Evolutionary conservation across 331 rosid genomes (phyloP), one percentile per base, ranked within the genome.

Genomic region (Acacia concinna): DNA sequence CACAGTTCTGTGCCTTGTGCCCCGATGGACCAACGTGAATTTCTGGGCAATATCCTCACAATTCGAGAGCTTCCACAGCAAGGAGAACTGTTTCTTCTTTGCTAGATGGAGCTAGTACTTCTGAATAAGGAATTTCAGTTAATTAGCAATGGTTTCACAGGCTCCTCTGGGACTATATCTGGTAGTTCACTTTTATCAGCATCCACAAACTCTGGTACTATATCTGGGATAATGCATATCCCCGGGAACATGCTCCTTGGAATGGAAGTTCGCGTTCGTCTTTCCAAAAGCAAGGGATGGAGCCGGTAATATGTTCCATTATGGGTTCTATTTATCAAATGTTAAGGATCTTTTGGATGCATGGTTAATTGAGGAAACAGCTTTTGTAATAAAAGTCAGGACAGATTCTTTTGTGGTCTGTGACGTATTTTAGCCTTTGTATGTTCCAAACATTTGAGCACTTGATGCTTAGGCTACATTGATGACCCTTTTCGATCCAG

Each of bases 1-100:
- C 98, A 40, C 99, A 96, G 84, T 91, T 93, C 85, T 96, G 98
- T 30, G 99, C 97, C 85, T 91, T 91, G 90, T 91, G 96, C 28
- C 97, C 99, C 0, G 44, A 79, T 8, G 94, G 85, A 66, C 99
- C 97, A 0, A 95, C 90, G 73, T 96, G 97, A 38, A 96, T 81
- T 88, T 96, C 99, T 0, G 98, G 99, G 81, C 98, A 93, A 84
- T 93, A 96, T 74, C 99, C n/a, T n/a, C 98, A 44, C 98, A 96
- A n/a, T 81, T 68, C 70, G 43, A 96, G 88, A 5, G 98, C 89
- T 85, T 91, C 97, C 86, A 89, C 97, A 1, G 97, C 97, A 7
- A 91, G 90, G 43, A 56, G 59, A 30, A 85, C 75, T 25, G 54
- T 76, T 60, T 91, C 91, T 37, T 84, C 96, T 56, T 84, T 70